These are phyloP conservation scores for Solidago caesia DNA, from an alignment of 129 eudicot genomes.

Conservation along the genomic window DNA sequence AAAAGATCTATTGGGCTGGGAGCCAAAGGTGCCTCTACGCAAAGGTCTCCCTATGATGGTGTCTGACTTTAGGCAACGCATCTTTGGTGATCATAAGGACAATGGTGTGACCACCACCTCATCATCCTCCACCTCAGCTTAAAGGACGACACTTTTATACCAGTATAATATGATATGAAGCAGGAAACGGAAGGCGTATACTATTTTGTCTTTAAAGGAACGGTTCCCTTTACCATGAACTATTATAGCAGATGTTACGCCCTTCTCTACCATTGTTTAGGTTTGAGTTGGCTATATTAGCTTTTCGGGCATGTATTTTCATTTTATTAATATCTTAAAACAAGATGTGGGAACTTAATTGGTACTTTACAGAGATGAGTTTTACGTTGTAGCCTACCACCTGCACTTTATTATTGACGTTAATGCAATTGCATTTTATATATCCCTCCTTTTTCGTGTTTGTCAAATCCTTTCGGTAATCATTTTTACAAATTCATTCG, in stretches of 20 bases:
- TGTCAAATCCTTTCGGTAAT: too few species aligned
- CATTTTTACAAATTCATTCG: too few species aligned
- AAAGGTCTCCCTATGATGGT: slow-evolving; percentile 96
- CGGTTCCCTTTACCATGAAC: slow-evolving; percentile 15
- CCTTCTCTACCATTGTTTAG: slow-evolving; percentile 23
- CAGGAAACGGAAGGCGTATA: slow-evolving; percentile 21
- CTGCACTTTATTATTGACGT: slow-evolving; percentile 2
- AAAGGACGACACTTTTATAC: slow-evolving; percentile 9
- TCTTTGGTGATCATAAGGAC: slow-evolving; percentile 80
- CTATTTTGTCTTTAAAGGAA: slow-evolving; percentile 22
- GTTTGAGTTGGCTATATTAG: slow-evolving; percentile 30
- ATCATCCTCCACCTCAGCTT: slow-evolving; percentile 30
- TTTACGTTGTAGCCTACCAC: slow-evolving; percentile 25
- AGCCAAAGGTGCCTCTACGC: slow-evolving; percentile 86
- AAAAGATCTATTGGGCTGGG: slow-evolving; percentile 93
- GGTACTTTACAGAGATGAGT: slow-evolving; percentile 28
- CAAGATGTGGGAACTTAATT: slow-evolving; percentile 29
- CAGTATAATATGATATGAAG: slow-evolving; percentile 16
- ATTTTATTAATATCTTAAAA: slow-evolving; percentile 27
- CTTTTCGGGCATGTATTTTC: slow-evolving; percentile 26
- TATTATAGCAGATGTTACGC: slow-evolving; percentile 25
- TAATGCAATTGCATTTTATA: slow-evolving; percentile 16
- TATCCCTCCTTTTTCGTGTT: too few species aligned
- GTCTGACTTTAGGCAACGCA: slow-evolving; percentile 79
- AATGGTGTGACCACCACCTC: slow-evolving; percentile 25